Evolutionary conservation across 1,284 basidiomycete genomes (phyloP).

Genomic region (Cryptococcus sp.): DNA sequence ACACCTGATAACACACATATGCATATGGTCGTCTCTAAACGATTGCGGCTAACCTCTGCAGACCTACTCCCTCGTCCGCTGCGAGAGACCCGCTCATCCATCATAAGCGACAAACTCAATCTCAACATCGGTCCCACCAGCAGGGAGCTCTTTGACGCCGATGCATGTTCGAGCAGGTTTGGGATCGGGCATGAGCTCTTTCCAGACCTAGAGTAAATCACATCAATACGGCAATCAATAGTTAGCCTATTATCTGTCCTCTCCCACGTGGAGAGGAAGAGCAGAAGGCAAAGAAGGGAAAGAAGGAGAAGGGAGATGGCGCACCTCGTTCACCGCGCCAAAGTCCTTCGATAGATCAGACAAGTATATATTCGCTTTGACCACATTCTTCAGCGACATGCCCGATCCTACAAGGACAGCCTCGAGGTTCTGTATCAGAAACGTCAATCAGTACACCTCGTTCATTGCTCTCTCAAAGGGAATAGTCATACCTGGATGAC

Average conservation of each 20-base stretch:
- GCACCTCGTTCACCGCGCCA: conserved; percentile 42
- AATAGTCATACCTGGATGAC: conserved; percentile 33
- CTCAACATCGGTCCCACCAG: conserved; percentile 63
- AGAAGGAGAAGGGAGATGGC: neutral
- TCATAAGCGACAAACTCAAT: conserved; percentile 64
- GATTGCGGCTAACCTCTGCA: too few species aligned
- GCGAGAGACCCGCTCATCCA: conserved; percentile 6
- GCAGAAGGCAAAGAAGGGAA: too few species aligned
- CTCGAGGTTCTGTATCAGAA: conserved; percentile 34
- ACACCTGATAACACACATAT: too few species aligned
- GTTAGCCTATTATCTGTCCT: too few species aligned
- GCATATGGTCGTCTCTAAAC: too few species aligned
- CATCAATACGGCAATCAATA: too few species aligned
- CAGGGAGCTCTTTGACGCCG: conserved; percentile 64
- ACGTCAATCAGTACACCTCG: neutral
- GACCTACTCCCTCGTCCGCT: too few species aligned
- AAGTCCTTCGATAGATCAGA: conserved; percentile 45
- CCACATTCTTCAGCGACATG: conserved; percentile 38
- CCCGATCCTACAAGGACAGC: conserved; percentile 39
- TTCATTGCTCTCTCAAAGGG: neutral
- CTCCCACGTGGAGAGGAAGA: too few species aligned
- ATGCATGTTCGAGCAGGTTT: conserved; percentile 68
- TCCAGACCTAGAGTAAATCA: conserved; percentile 38
- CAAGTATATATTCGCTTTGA: conserved; percentile 51
- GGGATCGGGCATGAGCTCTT: conserved; percentile 50